A percentile compares a stretch with the other conserved stretches of the same genome.
phyloP scores from a whole-genome alignment of 192 early-diverging fungal species.

The Gonapodya sp. region DNA sequence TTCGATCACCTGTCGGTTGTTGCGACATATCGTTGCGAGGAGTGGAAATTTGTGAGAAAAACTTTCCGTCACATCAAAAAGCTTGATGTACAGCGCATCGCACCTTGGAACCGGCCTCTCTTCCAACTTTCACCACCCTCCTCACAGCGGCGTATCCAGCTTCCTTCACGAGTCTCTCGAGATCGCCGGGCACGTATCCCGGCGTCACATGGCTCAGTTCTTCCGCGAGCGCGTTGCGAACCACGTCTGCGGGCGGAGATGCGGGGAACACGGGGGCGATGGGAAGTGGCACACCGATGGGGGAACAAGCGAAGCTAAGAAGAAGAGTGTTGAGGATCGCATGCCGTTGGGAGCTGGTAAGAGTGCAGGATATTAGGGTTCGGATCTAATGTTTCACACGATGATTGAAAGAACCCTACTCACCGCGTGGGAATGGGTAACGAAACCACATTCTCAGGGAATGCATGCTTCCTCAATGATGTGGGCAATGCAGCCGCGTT shows the following conservation, averaged over 20 bases:
- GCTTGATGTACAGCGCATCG: background rate
- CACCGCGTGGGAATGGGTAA: constrained; percentile 32
- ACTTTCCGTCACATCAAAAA: no score
- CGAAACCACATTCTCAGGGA: constrained; percentile 29
- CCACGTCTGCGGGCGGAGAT: background rate
- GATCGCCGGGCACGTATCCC: background rate
- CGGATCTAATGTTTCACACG: background rate
- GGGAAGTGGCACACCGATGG: no score
- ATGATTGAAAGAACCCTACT: no score
- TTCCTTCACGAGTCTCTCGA: background rate
- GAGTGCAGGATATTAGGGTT: background rate
- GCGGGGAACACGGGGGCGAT: no score
- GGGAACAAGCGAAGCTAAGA: no score
- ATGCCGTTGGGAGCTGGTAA: background rate
- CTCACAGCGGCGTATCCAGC: background rate
- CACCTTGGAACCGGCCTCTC: background rate
- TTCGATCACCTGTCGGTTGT: background rate
- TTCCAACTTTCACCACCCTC: background rate
- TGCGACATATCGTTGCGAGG: no score
- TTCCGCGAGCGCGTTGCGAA: constrained; percentile 8
- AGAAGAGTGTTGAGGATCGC: no score
- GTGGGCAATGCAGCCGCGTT: constrained; percentile 26
- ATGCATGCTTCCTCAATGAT: constrained; percentile 20
- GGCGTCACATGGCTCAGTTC: constrained; percentile 7
- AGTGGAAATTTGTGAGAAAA: no score